Evolutionary conservation across 345 rosid species (phyloP), one percentile per base, ranked within the genome.

Genomic region (Sisymbrium irio): DNA sequence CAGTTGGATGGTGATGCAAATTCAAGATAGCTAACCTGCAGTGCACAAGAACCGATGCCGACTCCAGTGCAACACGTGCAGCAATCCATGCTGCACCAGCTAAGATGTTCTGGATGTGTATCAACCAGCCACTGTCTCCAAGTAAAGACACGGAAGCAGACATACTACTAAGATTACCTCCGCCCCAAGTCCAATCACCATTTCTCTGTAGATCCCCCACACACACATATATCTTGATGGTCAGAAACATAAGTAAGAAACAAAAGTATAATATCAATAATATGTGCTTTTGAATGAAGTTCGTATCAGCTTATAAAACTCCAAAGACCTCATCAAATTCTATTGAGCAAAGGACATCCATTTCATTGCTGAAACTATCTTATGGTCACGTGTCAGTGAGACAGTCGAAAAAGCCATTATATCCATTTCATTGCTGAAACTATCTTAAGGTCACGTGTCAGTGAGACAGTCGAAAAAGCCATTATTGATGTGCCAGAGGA

Each of bases 61-160:
- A 87, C 77, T 95, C 99, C 77, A 90, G 58, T 63, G 84, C 94
- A 75, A 95, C 86, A 55, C 88, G 99, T 46, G 96, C 99, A 62
- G 97, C 98, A 78, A 95, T 95, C 97, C 97, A 95, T 56, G 96
- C 99, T 49, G 98, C 89, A 64, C 99, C 99, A 81, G 99, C 97
- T 84, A 95, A 82, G 74, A 95, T 85, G 81, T 84, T 95, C 81
- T 95, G 99, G 63, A 95, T 86, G 82, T 95, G 98, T 81, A 85
- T 87, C 79, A 95, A 80, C 99, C 99, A 95, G 77, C 98, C 99
- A 81, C 91, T 90, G 70, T 95, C 98, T 69, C 99, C 99, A 20
- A 95, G 92, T 62, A 96, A 88, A 60, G 99, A 89, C 41, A 95
- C 99, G 65, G 99, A 95, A 67, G 99, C 99, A 73, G 99, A 95